Base-by-base conservation (phyloP, 768 basidiomycete species). In the Russula griseocarnosa region DNA sequence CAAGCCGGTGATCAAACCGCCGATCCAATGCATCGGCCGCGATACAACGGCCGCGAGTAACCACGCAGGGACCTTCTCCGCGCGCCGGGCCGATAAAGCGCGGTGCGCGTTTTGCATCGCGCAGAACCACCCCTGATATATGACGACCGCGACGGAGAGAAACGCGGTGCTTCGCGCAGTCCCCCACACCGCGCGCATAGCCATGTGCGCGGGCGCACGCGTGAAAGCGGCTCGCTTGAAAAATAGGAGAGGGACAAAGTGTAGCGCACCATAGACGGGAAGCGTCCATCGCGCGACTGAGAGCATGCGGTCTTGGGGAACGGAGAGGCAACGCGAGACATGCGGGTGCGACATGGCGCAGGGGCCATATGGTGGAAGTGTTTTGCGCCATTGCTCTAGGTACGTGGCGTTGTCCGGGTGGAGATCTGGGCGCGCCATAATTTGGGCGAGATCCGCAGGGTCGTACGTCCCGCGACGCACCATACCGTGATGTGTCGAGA, bases 101-200 rank as follows among this genome's bases (percentile, higher is more conserved):
- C 75, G 76, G 71, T 90, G 80, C 16, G 85, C 68, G 50, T 85
- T 76, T 69, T 86, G 79, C 70, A 90, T 90, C 62, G 80, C 78
- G 74, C 91, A 93, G 74, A 81, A 85, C 58, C 80, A 78, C 14
- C 92, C 72, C 75, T 98, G 93, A 71, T 86, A 96, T 57, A 91
- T 83, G 14, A 86, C 75, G 34, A 98, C 86, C 66, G 95, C 94
- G 18, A 83, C 77, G 3, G 90, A 91, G 26, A 98, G 74, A 77
- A 98, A 98, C 0, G 92, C 85, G 1, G 89, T 91, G 71, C 92
- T 94, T 47, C 94, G 79, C 66, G 85, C 73, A 26, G 92, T 93
- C 9, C 93, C 94, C 71, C 83, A 74, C 0, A 81, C 77, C 0
- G 90, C 85, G 62, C 79, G 83, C 10, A 84, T 71, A 1, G 94